A percentile compares a stretch with the other conserved stretches of the same genome.
phyloP scores from a whole-genome alignment of 768 basidiomycete species.

The Hygrocybe coccinea region DNA sequence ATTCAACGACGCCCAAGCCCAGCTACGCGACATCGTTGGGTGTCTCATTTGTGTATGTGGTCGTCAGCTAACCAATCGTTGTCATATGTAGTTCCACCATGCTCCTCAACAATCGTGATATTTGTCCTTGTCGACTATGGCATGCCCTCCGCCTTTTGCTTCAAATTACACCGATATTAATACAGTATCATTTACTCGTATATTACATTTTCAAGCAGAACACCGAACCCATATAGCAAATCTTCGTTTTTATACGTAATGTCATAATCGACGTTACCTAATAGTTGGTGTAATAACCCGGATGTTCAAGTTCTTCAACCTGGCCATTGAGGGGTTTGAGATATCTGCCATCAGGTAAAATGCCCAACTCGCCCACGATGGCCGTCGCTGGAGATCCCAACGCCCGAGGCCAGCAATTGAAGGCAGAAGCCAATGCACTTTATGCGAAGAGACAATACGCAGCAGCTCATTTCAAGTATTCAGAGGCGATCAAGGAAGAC shows the following conservation, averaged over 20 bases:
- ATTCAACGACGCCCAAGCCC: conserved; percentile 82
- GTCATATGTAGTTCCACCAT: conserved; percentile 49
- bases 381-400: not conserved
- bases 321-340: no score
- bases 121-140: not conserved
- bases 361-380: no score
- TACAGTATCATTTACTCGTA: not conserved
- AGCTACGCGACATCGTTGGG: conserved; percentile 75
- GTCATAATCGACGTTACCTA: no score
- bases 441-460: conserved; percentile 31
- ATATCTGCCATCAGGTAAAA: no score
- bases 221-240: no score
- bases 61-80: conserved; percentile 26
- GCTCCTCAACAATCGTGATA: conserved; percentile 38
- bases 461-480: conserved; percentile 22
- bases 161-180: no score
- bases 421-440: conserved; percentile 40
- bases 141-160: not conserved
- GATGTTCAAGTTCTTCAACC: no score
- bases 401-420: conserved; percentile 26
- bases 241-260: no score
- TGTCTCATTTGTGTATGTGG: conserved; percentile 22
- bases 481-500: conserved; percentile 11
- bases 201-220: no score
- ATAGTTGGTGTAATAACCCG: no score